These are phyloP conservation scores for Xylona heveae DNA, from an alignment of 495 filamentous ascomycete species.

Conservation along the genomic window DNA sequence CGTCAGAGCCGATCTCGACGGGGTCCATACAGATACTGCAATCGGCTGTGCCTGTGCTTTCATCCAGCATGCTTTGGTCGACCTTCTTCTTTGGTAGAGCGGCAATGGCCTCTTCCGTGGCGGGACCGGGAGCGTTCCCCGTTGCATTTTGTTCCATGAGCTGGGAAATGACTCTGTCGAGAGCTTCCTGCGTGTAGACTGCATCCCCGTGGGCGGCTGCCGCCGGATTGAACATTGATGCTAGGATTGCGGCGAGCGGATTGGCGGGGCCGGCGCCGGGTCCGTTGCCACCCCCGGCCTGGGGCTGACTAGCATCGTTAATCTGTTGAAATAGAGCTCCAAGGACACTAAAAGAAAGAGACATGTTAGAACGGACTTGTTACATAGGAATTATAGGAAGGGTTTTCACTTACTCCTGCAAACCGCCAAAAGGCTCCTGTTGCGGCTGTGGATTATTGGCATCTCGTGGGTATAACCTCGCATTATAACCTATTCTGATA, in stretches of 20 bases:
- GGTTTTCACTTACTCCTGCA: conserved; percentile 18
- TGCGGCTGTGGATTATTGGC: conserved; percentile 15
- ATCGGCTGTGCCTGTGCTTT: conserved; percentile 45
- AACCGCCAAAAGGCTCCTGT: conserved; percentile 9
- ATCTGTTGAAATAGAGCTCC: conserved; percentile 1
- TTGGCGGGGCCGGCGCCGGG: conserved; percentile 15
- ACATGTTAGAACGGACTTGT: not conserved
- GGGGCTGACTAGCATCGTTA: conserved; percentile 5
- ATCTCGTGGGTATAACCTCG: conserved; percentile 16
- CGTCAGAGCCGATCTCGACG: conserved; percentile 50
- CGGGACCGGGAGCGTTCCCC: conserved; percentile 66
- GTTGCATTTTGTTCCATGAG: conserved; percentile 64
- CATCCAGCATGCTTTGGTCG: conserved; percentile 39
- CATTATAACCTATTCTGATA: too few relatives aligned
- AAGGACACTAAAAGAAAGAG: not conserved
- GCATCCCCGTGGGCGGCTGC: conserved; percentile 48
- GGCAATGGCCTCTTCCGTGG: conserved; percentile 49
- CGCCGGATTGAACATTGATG: conserved; percentile 32
- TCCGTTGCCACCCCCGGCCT: conserved; percentile 9
- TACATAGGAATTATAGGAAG: conserved; percentile 1
- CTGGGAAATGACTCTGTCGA: conserved; percentile 72
- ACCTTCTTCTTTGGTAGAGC: conserved; percentile 48
- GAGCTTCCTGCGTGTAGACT: conserved; percentile 78
- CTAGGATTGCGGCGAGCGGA: conserved; percentile 19
- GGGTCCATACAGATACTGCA: conserved; percentile 92